Evolutionary conservation across 768 basidiomycete genomes (phyloP), one percentile per base, ranked within the genome.

Genomic region (Sistotremastrum niveocremeum): DNA sequence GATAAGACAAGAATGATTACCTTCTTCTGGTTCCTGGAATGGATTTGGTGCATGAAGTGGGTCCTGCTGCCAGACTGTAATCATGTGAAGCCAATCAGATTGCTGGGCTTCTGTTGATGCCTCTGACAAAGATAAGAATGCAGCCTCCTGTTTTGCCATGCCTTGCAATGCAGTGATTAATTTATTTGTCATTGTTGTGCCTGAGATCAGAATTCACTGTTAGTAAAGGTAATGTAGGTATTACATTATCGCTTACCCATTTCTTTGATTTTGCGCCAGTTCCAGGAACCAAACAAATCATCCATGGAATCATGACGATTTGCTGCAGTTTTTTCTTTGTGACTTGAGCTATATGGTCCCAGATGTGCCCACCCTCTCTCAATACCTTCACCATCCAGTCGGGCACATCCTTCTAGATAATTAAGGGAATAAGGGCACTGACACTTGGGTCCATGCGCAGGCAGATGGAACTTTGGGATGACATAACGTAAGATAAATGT

Each of bases 311-410:
- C 65, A 7, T 55, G 51, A 0, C 61, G 30, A 39, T 60, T 46
- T 11, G 61, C 51, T 0, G 62, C 59, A 0, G 58, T 64, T 65
- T 68, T 70, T 38, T 67, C 65, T 3, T 56, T 49, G 2, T 61
- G 62, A 49, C 63, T 65, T 0, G 56, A 46, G 0, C 60, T 62
- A 0, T 58, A 50, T 0, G 55, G 47, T 46, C 69, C 68, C 6
- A 47, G 46, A 32, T 49, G 30, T 0, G 46, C 3, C 58, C 58
- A 60, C 1, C 37, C 44, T 4, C 46, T 29, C 39, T 61, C 60
- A 10, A 58, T 48, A 8, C 44, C 49, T 39, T 61, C 60, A 4
- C 60, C 56, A 39, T 59, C 54, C 2, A 51, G 56, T 0, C 54
- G 46, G 7, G 51, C 58, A 7, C 47, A 45, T 2, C 40, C 20